Conservation (phyloP, 768 basidiomycete species). For the Dentipellis sp. region DNA sequence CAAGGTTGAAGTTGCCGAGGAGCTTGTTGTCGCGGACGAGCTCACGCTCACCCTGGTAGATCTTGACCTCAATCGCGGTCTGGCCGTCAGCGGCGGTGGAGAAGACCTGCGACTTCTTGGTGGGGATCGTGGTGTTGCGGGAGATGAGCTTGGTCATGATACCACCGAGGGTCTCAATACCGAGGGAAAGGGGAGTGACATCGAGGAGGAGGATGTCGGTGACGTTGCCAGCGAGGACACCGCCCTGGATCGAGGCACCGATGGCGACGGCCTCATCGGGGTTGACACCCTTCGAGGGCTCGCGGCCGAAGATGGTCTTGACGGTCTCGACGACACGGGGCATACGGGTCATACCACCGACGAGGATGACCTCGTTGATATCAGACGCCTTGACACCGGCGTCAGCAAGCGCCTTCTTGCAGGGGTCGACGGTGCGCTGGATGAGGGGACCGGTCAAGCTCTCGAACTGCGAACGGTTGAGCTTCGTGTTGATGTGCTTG, state of each 20-base stretch:
- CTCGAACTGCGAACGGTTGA: constrained; percentile 88
- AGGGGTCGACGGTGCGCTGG: constrained; percentile 86
- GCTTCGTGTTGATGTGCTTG: constrained; percentile 92
- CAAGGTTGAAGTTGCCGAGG: constrained; percentile 98
- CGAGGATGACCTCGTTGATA: constrained; percentile 94
- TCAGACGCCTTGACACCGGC: constrained; percentile 90
- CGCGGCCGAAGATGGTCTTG: constrained; percentile 88
- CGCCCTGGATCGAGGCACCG: constrained; percentile 96
- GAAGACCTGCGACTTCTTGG: constrained; percentile 99
- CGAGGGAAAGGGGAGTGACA: constrained; percentile 94
- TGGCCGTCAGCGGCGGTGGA: constrained; percentile 99
- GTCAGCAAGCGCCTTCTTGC: constrained; percentile 93
- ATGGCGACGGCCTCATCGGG: constrained; percentile 99
- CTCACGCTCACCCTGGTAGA: constrained; percentile 99
- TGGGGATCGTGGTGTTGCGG: constrained; percentile 98
- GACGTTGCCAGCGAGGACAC: constrained; percentile 93
- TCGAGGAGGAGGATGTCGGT: constrained; percentile 93
- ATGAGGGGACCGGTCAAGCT: constrained; percentile 73
- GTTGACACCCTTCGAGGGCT: constrained; percentile 98
- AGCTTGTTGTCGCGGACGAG: constrained; percentile 98
- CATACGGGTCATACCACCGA: constrained; percentile 99
- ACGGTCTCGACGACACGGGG: constrained; percentile 92
- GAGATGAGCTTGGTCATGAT: constrained; percentile 99
- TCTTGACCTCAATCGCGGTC: constrained; percentile 99
- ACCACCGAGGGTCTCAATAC: constrained; percentile 96